Base-by-base conservation (phyloP, 495 filamentous ascomycete species). In the Annulohypoxylon stygium region DNA sequence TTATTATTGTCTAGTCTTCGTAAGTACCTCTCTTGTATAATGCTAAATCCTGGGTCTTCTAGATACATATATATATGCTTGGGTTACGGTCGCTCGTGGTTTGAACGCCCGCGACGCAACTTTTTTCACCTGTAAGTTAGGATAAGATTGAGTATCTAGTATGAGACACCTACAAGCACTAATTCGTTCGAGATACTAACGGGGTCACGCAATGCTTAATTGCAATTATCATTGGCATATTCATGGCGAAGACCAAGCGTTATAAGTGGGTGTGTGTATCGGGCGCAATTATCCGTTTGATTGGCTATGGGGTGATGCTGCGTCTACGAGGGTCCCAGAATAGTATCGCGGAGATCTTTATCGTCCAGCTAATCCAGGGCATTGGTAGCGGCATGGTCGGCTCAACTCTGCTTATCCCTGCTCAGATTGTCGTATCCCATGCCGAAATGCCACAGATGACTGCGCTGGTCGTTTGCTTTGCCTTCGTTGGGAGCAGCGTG, bases 301-400 rank as follows among this genome's bases (percentile, higher is more conserved):
- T 85, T 25, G 85, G 85, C 7, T 87, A 87, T 61, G 84, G 83
- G 1, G 78, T 86, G 34, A 87, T 87, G 84, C 79, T 85, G 39
- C 81, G 83, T 0, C 80, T 86, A 14, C 80, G 85, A 1, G 84
- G 82, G 1, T 81, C 82, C 59, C 74, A 82, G 3, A 86, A 84
- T 64, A 81, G 81, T 14, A 61, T 78, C 2, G 81, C 72, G 0
- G 84, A 86, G 69, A 79, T 86, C 1, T 83, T 86, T 65, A 70
- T 83, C 51, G 83, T 84, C 3, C 85, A 86, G 57, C 69, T 85
- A 6, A 77, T 86, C 10, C 85, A 87, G 67, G 85, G 85, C 2
- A 68, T 84, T 8, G 85, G 84, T 6, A 84, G 80, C 45, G 83
- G 85, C 3, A 83, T 86, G 58, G 83, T 86, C 62, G 78, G 83